Evolutionary conservation across 345 rosid species (phyloP).

Genomic region (Eucalyptus shirleyi): DNA sequence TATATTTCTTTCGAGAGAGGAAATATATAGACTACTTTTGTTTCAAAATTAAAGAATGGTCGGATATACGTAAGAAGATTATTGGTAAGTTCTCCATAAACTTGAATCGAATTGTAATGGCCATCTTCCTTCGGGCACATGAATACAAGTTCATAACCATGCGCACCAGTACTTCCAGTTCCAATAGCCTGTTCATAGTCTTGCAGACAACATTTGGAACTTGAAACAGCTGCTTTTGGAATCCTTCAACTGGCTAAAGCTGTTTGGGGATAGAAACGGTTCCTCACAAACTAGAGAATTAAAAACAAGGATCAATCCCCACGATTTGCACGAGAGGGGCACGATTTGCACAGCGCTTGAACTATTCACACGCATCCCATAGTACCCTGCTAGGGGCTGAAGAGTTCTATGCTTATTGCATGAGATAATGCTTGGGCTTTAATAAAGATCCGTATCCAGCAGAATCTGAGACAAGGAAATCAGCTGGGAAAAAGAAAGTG

Average conservation of each 20-base stretch:
- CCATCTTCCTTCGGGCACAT: background rate
- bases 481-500: background rate
- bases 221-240: background rate
- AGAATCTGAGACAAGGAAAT: background rate
- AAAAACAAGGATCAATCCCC: background rate
- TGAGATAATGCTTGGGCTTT: background rate
- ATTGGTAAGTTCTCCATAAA: background rate
- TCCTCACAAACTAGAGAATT: background rate
- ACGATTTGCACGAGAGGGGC: background rate
- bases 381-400: background rate
- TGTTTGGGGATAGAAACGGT: background rate
- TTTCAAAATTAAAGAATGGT: background rate
- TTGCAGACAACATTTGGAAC: background rate
- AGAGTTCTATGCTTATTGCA: background rate
- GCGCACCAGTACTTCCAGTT: background rate
- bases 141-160: background rate
- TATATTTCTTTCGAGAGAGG: background rate
- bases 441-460: background rate
- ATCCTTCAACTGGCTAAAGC: background rate
- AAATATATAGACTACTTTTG: background rate
- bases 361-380: background rate
- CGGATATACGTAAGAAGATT: background rate
- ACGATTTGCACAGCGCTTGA: background rate
- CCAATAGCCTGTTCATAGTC: background rate
- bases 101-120: background rate